Base-by-base conservation (phyloP, 2,329 filamentous ascomycete genomes). In the Penicillium sp. region DNA sequence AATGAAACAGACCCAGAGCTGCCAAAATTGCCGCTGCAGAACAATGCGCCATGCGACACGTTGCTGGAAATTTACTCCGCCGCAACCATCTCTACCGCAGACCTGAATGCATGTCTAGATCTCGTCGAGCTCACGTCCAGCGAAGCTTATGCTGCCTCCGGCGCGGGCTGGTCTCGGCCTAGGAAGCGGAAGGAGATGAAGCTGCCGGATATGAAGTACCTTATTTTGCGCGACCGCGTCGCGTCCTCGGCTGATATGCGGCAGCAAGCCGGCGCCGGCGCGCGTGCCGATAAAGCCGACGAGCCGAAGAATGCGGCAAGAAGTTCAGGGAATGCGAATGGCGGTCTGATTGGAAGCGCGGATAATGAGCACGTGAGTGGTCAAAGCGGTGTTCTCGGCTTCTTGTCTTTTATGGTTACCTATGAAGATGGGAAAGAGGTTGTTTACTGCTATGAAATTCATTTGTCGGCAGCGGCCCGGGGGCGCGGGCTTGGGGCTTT, bases 361-460 rank as follows among this genome's bases (percentile, higher is more conserved):
- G n/a, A 41, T 18, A 8, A 47, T 18, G 14, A 47, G 18, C 29
- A 43, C 25, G 25, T 20, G 41, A 41, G 42, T 40, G 22, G 40
- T 9, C 8, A 18, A 2, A 18, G 55, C 8, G 20, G 27, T 9
- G 57, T 76, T 6, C 51, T 69, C 2, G 79, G 75, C 1, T 81
- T 84, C 62, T 63, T 81, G 15, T 83, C 80, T 4, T 83, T 83
- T 67, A 81, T 83, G 79, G 69, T 83, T 56, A 82, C 80, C n/a
- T 77, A 81, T 52, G 82, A 84, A 60, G 81, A 83, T 52, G 74
- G 73, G 4, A 69, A 77, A 20, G 77, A 82, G 12, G 84, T 87
- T 6, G 57, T 85, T n/a, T 87, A 87, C 66, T 79, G 85, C 61
- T 87, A 87, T 69, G 85, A 87, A 67, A 77, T 87, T 12, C 85